Evolutionary conservation across 495 filamentous ascomycete genomes (phyloP).

Genomic region (Apiosordaria backusii): DNA sequence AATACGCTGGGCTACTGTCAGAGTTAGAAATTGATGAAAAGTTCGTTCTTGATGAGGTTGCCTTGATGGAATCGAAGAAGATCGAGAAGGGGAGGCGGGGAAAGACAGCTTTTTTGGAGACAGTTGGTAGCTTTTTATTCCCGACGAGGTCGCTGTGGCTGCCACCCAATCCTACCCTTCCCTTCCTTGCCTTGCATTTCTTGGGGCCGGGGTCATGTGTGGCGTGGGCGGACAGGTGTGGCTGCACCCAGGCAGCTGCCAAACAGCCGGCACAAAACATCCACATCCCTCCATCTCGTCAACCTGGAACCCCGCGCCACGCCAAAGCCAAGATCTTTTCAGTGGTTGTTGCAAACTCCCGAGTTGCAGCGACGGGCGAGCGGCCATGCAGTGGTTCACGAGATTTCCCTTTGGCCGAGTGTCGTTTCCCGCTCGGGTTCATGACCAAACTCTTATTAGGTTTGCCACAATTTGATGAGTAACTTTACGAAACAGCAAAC

Average conservation of each 20-base stretch:
- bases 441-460: no score
- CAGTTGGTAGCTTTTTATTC: neutral
- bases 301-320: neutral
- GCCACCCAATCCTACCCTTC: neutral
- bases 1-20: constrained; percentile 3
- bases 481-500: neutral
- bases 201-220: neutral
- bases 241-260: neutral
- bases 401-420: neutral
- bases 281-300: neutral
- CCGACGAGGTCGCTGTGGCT: neutral
- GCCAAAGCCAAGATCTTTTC: neutral
- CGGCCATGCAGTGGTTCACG: neutral
- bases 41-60: neutral
- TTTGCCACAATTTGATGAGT: neutral
- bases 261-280: neutral
- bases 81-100: neutral
- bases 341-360: neutral
- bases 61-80: neutral
- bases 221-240: neutral
- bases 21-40: constrained; percentile 12
- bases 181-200: neutral
- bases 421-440: neutral
- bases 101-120: neutral
- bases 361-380: neutral